Conservation (phyloP, 805 yeast genomes). For the Candida sanyiensis region DNA sequence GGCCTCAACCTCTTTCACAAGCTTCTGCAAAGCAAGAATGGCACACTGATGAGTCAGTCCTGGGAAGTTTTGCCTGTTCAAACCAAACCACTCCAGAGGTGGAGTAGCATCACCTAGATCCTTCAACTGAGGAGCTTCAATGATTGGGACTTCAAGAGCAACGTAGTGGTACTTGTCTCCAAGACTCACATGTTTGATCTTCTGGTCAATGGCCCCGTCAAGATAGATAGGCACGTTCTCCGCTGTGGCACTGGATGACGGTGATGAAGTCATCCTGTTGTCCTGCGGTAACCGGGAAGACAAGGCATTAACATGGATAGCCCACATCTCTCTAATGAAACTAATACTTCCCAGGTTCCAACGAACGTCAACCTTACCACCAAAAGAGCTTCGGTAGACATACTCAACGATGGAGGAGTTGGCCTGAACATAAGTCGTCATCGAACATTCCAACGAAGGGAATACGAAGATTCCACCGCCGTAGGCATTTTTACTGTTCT, state of each 20-base stretch:
- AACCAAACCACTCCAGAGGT: conserved; percentile 96
- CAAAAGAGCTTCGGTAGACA: conserved; percentile 66
- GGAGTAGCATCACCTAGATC: conserved; percentile 98
- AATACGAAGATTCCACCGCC: conserved; percentile 81
- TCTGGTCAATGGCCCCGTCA: conserved; percentile 33
- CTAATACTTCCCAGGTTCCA: conserved; percentile 94
- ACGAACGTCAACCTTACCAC: conserved; percentile 82
- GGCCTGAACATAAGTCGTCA: conserved; percentile 66
- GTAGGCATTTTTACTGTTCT: conserved; percentile 48
- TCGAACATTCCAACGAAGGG: conserved; percentile 67
- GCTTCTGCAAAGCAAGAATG: conserved; percentile 64
- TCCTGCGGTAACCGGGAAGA: conserved; percentile 48
- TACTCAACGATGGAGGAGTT: conserved; percentile 55
- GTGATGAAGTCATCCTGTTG: conserved; percentile 3
- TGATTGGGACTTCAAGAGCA: conserved; percentile 69
- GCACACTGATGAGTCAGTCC: conserved; percentile 77
- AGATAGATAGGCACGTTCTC: conserved; percentile 23
- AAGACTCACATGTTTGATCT: conserved; percentile 42
- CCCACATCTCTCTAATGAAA: conserved; percentile 88
- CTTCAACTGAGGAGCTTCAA: conserved; percentile 82
- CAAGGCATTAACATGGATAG: conserved; percentile 72
- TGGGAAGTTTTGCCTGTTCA: conserved; percentile 83
- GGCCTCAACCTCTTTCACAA: conserved; percentile 59
- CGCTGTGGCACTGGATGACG: conserved; percentile 8
- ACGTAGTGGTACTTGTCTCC: conserved; percentile 48